Conservation (phyloP, 1,284 basidiomycete species). For the Puccinia hordei region DNA sequence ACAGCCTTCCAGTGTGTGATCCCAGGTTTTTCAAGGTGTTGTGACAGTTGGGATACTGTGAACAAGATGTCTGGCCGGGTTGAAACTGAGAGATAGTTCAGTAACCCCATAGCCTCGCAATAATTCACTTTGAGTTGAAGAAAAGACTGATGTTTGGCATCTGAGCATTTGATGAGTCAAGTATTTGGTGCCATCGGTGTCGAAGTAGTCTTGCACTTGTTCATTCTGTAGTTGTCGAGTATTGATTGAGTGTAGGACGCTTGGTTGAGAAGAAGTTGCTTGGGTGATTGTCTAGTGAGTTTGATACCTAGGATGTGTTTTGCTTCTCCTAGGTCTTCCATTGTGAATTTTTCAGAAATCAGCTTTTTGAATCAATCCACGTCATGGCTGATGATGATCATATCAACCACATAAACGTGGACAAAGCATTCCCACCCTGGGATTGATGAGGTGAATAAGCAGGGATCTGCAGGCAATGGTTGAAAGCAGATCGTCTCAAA, state of each 20-base stretch:
- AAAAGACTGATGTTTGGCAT: constrained; percentile 3
- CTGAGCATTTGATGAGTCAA: not conserved
- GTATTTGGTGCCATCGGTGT: not conserved
- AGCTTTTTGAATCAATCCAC: not conserved
- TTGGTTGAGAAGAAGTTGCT: too few relatives aligned
- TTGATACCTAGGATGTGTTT: not conserved
- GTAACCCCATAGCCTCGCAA: too few relatives aligned
- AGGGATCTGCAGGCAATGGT: not conserved
- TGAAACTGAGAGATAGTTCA: too few relatives aligned
- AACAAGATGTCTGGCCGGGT: too few relatives aligned
- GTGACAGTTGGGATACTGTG: not conserved
- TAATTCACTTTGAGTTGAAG: too few relatives aligned
- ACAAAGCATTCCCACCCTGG: too few relatives aligned
- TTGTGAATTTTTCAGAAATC: not conserved
- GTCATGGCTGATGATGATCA: not conserved
- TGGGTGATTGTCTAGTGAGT: not conserved
- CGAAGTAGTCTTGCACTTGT: not conserved
- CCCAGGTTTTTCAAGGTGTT: not conserved
- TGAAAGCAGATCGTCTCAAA: not conserved
- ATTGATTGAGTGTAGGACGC: not conserved
- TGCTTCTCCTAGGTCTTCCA: constrained; percentile 4
- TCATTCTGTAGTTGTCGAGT: not conserved
- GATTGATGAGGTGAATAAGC: constrained; percentile 3
- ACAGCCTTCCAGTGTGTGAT: not conserved
- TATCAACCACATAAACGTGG: constrained; percentile 1